Base-by-base conservation (phyloP, 192 early-diverging fungal species). In the Coemansia sp. region DNA sequence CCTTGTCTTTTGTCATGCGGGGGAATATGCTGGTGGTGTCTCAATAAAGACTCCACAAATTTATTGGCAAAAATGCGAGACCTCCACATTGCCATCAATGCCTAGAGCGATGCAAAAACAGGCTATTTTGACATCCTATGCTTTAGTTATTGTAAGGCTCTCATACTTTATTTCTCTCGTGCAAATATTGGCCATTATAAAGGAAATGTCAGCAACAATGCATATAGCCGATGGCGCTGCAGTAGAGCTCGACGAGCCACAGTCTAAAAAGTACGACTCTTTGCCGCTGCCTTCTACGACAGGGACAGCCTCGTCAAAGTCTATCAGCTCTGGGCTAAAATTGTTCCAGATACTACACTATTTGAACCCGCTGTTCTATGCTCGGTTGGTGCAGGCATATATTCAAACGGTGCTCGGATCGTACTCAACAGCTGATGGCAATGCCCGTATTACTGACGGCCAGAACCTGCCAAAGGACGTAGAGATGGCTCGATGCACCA, bases 351-450 rank as follows among this genome's bases (percentile, higher is more conserved):
- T 82, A 2, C 45, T 82, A 37, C 74, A 74, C 22, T 82, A 74
- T 22, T 44, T 82, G 11, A 82, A 82, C 32, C 80, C 80, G n/a
- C 58, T 82, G 34, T 71, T 76, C 34, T 82, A 82, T 18, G 80
- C 74, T 16, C 74, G 80, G 18, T 22, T 82, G 41, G 74, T 68
- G 0, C 80, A 82, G 45, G 65, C 70, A 13, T 66, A 75, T 37
- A 65, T 81, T 24, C 44, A 68, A 53, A 67, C 74, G 3, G 71
- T 76, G 9, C 65, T 82, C 32, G 60, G 66, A 32, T 71, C 68
- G 3, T 62, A 74, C 20, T 37, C 50, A 16, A 20, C 41, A 1
- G 44, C 44, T 22, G 37, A 35, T 27, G 52, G 35, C 9, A 45
- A 30, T 35, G 59, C 62, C 1, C 69, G 69, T 9, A 63, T 74